A percentile compares a stretch with the other conserved stretches of the same genome.
These are phyloP conservation scores for Ceriops zippeliana DNA, from an alignment of 345 rosid genomes.

Conservation along the genomic window DNA sequence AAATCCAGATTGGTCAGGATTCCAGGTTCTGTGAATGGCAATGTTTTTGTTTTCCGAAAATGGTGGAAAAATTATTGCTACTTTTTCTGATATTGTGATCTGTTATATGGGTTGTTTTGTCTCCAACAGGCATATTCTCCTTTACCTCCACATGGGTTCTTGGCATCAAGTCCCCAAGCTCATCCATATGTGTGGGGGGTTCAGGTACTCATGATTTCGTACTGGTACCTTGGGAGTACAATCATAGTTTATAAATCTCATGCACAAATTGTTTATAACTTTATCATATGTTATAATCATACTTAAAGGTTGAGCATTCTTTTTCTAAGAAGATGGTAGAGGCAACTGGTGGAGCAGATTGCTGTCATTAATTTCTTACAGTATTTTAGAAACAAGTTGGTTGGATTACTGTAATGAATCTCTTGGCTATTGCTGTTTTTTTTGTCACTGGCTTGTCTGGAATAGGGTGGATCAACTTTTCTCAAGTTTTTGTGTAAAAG, in stretches of 20 bases:
- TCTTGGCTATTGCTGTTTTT: too few species aligned
- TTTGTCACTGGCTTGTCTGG: too few species aligned
- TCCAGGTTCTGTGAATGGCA: slow-evolving; percentile 58
- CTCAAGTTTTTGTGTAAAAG: too few species aligned
- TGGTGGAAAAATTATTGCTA: neutral
- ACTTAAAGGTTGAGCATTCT: too few species aligned
- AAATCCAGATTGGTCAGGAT: slow-evolving; percentile 92
- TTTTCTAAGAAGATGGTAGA: too few species aligned
- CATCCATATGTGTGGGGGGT: slow-evolving; percentile 99
- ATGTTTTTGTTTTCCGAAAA: neutral
- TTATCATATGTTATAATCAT: too few species aligned
- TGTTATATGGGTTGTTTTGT: slow-evolving; percentile 22
- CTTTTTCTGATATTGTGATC: slow-evolving; percentile 15
- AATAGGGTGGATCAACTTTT: too few species aligned
- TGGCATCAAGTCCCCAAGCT: slow-evolving; percentile 97
- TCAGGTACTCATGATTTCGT: slow-evolving; percentile 51
- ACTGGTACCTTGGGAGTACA: neutral
- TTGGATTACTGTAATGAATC: too few species aligned
- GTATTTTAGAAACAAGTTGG: neutral
- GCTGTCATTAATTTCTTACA: neutral
- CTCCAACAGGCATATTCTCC: slow-evolving; percentile 77
- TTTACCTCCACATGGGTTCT: slow-evolving; percentile 88
- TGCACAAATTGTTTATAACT: neutral
- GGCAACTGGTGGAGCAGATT: neutral
- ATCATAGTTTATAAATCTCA: neutral